Evolutionary conservation across 2,329 filamentous ascomycete species (phyloP).

Genomic region (Lecanicillium sp.): DNA sequence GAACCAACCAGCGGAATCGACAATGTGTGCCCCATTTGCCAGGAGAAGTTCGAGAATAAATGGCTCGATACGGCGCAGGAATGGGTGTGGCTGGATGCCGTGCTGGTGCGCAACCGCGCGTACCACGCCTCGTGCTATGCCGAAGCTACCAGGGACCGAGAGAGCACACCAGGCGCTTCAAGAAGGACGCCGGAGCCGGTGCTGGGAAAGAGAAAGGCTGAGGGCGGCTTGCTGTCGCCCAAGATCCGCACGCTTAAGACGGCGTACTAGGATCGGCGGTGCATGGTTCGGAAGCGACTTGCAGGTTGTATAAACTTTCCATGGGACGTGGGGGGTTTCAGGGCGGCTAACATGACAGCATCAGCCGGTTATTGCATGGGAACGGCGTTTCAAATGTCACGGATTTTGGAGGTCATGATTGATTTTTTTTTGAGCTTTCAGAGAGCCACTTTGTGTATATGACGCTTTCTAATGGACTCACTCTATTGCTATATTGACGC

Average conservation of each 20-base stretch:
- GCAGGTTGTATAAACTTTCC: neutral
- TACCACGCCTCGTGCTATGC: constrained; percentile 88
- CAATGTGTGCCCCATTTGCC: constrained; percentile 84
- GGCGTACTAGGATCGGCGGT: constrained; percentile 2
- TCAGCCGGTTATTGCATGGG: neutral
- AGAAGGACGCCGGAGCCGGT: constrained; percentile 58
- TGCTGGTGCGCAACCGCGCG: constrained; percentile 68
- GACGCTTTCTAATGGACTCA: neutral
- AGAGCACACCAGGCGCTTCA: constrained; percentile 33
- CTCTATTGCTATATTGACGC: neutral
- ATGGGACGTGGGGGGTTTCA: too few relatives aligned
- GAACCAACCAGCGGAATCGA: constrained; percentile 69
- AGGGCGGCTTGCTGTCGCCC: constrained; percentile 43
- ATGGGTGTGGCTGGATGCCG: constrained; percentile 92
- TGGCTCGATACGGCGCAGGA: constrained; percentile 93
- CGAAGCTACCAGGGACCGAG: constrained; percentile 67
- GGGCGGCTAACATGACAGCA: neutral
- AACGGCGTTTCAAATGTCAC: constrained; percentile 1
- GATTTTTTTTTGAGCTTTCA: neutral
- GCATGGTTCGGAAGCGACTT: neutral
- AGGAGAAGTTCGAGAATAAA: constrained; percentile 87
- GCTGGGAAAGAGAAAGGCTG: constrained; percentile 69
- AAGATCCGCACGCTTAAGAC: constrained; percentile 25
- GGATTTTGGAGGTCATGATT: neutral
- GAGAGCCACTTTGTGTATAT: neutral